Conservation (phyloP, 352 stramenopile species). For the Phytophthora uliginosa region DNA sequence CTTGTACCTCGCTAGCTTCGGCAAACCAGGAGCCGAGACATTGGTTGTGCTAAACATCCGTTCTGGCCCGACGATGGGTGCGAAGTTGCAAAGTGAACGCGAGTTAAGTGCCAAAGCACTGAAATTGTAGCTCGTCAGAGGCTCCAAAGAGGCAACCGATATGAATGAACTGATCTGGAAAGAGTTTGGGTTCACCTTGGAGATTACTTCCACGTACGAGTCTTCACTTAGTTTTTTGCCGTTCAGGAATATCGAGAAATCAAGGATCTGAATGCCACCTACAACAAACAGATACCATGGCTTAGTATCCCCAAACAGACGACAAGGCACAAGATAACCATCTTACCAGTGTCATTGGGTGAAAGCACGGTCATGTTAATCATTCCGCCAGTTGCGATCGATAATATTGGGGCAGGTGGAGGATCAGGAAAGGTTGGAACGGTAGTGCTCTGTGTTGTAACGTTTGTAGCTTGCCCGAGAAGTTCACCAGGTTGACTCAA, state of each 20-base stretch:
- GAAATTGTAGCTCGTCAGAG: constrained; percentile 43
- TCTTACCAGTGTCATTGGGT: constrained; percentile 51
- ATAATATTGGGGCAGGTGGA: constrained; percentile 39
- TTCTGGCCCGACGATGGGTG: constrained; percentile 21
- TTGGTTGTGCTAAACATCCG: constrained; percentile 35
- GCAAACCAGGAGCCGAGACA: constrained; percentile 39
- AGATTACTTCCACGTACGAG: constrained; percentile 17
- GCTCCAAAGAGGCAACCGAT: constrained; percentile 38
- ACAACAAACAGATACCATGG: background rate
- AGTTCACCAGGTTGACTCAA: constrained; percentile 31
- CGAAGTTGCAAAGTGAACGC: constrained; percentile 59
- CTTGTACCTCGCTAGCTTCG: constrained; percentile 29
- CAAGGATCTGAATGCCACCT: constrained; percentile 59
- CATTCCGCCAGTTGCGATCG: constrained; percentile 56
- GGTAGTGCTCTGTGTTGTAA: constrained; percentile 49
- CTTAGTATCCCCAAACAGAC: constrained; percentile 7
- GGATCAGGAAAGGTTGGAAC: constrained; percentile 38
- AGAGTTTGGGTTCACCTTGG: constrained; percentile 10
- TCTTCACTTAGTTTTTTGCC: constrained; percentile 30
- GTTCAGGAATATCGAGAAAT: constrained; percentile 56
- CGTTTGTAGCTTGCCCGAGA: constrained; percentile 40
- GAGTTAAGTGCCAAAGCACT: constrained; percentile 49
- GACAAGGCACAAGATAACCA: background rate
- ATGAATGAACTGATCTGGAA: constrained; percentile 41
- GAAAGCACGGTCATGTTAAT: constrained; percentile 41